phyloP scores from a whole-genome alignment of 768 basidiomycete genomes.

The Lyophyllum atratum region DNA sequence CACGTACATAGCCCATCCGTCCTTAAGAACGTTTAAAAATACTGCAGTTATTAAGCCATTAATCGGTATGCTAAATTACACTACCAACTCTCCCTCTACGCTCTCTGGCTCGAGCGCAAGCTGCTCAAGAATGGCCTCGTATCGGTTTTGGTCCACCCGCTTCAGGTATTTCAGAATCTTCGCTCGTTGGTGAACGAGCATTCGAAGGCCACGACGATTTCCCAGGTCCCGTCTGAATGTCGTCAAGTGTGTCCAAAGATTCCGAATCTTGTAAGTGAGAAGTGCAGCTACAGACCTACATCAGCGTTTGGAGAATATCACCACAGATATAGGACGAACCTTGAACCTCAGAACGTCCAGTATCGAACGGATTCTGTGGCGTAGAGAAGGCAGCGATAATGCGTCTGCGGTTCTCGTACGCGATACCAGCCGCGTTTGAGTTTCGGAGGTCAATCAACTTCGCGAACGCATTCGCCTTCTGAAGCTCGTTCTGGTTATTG shows the following conservation, averaged over 20 bases:
- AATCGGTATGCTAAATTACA: slow-evolving; percentile 35
- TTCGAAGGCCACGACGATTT: slow-evolving; percentile 75
- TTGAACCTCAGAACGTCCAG: slow-evolving; percentile 89
- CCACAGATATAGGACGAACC: slow-evolving; percentile 42
- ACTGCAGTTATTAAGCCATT: not conserved
- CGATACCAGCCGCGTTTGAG: slow-evolving; percentile 83
- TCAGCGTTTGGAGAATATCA: not conserved
- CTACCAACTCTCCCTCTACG: slow-evolving; percentile 89
- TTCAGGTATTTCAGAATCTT: slow-evolving; percentile 82
- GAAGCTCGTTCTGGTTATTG: slow-evolving; percentile 34
- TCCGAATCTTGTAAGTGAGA: slow-evolving; percentile 83
- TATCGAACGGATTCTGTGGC: slow-evolving; percentile 63
- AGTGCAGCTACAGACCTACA: slow-evolving; percentile 64
- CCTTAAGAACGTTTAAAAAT: not conserved
- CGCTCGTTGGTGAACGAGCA: slow-evolving; percentile 80
- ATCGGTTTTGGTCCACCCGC: slow-evolving; percentile 62
- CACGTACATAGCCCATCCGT: not conserved
- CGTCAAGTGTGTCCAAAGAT: slow-evolving; percentile 73
- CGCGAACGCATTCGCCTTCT: slow-evolving; percentile 60
- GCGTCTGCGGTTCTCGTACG: slow-evolving; percentile 82
- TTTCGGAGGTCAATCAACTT: slow-evolving; percentile 82
- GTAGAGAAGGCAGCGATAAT: slow-evolving; percentile 81
- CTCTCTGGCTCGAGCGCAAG: slow-evolving; percentile 77
- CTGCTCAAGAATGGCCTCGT: slow-evolving; percentile 69
- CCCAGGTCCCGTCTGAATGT: slow-evolving; percentile 73